These are phyloP conservation scores for Cystobasidium tubakii DNA, from an alignment of 768 basidiomycete genomes.

Conservation along the genomic window DNA sequence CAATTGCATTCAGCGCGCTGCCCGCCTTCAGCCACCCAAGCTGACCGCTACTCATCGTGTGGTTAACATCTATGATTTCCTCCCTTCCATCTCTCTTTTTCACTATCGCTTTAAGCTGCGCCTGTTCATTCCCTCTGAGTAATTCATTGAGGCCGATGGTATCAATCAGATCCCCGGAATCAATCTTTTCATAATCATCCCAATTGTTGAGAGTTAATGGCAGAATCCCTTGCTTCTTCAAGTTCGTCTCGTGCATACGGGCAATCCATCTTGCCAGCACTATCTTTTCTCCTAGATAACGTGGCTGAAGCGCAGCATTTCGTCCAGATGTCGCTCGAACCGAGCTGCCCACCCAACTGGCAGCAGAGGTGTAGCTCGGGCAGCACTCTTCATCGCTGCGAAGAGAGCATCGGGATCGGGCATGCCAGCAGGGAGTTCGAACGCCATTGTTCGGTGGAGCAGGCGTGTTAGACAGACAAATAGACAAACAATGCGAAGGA, in stretches of 20 bases:
- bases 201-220: slow-evolving; percentile 91
- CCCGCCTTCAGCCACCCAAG: slow-evolving; percentile 83
- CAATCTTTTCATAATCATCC: slow-evolving; percentile 72
- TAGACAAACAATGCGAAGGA: too few species aligned
- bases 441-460: too few species aligned
- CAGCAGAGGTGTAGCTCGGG: too few species aligned
- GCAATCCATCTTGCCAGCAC: slow-evolving; percentile 70
- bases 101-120: slow-evolving; percentile 57
- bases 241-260: slow-evolving; percentile 78
- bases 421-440: too few species aligned
- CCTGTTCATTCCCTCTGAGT: slow-evolving; percentile 47
- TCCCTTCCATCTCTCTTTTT: slow-evolving; percentile 48
- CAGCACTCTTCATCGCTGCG: too few species aligned
- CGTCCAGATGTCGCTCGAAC: too few species aligned
- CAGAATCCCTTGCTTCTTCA: slow-evolving; percentile 91
- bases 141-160: slow-evolving; percentile 75
- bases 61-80: slow-evolving; percentile 25
- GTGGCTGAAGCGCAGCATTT: slow-evolving; percentile 81
- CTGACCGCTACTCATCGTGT: slow-evolving; percentile 41
- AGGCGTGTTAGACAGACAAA: too few species aligned
- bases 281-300: slow-evolving; percentile 53
- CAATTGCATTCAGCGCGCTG: slow-evolving; percentile 80
- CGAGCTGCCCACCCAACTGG: too few species aligned
- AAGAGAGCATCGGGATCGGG: too few species aligned
- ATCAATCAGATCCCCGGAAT: slow-evolving; percentile 69